Evolutionary conservation across 2,329 filamentous ascomycete species (phyloP).

Genomic region (Nakataea oryzae): DNA sequence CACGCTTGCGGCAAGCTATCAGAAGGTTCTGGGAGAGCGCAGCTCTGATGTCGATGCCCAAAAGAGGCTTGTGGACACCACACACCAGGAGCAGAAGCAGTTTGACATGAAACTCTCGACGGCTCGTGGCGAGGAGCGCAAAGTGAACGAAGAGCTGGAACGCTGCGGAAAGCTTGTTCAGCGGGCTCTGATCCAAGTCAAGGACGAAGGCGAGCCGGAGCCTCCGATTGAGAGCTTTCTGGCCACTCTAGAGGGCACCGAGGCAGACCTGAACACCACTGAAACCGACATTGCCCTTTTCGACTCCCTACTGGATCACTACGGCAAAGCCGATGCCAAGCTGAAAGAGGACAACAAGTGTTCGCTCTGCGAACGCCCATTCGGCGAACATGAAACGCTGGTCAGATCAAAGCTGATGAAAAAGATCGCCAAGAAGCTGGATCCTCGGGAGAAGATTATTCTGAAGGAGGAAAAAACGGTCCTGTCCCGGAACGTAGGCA

Average conservation of each 20-base stretch:
- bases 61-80: constrained; percentile 59
- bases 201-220: constrained; percentile 13
- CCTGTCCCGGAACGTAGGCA: constrained; percentile 35
- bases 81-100: constrained; percentile 64
- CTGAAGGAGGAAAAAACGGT: constrained; percentile 34
- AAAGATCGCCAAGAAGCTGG: constrained; percentile 54
- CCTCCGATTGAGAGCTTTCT: constrained; percentile 41
- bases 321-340: constrained; percentile 53
- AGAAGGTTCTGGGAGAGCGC: constrained; percentile 49
- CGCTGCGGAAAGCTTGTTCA: constrained; percentile 48
- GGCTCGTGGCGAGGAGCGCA: constrained; percentile 51
- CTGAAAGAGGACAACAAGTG: constrained; percentile 64
- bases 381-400: constrained; percentile 43
- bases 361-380: constrained; percentile 62
- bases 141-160: constrained; percentile 51
- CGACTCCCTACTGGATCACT: constrained; percentile 61
- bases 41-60: constrained; percentile 49
- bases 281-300: constrained; percentile 60
- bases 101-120: constrained; percentile 63
- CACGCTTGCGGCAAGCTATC: constrained; percentile 61
- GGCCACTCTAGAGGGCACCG: constrained; percentile 35
- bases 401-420: constrained; percentile 55
- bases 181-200: constrained; percentile 25
- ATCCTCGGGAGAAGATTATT: constrained; percentile 51
- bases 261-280: constrained; percentile 47